Conservation (phyloP, 768 basidiomycete genomes). For the Austroboletus eburneus region DNA sequence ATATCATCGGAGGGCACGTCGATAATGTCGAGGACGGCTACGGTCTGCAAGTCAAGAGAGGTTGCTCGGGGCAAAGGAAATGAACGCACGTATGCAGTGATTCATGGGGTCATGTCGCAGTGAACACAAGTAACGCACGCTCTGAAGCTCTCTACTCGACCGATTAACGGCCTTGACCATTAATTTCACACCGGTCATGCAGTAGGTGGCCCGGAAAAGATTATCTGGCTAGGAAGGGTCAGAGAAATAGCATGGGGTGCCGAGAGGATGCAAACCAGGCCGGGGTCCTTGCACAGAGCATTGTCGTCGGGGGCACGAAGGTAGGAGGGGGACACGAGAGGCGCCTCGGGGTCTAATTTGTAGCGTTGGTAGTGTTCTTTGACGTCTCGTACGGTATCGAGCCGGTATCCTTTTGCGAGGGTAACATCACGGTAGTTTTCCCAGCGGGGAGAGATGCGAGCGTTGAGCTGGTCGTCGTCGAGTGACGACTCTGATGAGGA, state of each 20-base stretch:
- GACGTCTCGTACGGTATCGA: slow-evolving; percentile 69
- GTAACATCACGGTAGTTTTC: slow-evolving; percentile 47
- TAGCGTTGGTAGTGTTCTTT: slow-evolving; percentile 49
- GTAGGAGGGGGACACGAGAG: slow-evolving; percentile 29
- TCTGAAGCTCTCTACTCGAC: slow-evolving; percentile 57
- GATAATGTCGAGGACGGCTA: slow-evolving; percentile 66
- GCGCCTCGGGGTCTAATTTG: slow-evolving; percentile 18
- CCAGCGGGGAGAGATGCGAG: slow-evolving; percentile 62
- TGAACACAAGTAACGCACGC: slow-evolving; percentile 53
- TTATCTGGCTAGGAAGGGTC: slow-evolving; percentile 53
- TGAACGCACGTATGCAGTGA: slow-evolving; percentile 67
- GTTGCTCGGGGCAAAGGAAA: neutral
- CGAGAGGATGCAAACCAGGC: slow-evolving; percentile 46
- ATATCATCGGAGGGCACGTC: slow-evolving; percentile 47
- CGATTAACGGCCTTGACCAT: slow-evolving; percentile 68
- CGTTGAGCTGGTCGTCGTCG: slow-evolving; percentile 51
- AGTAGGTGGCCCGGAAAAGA: slow-evolving; percentile 62
- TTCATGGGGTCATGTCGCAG: slow-evolving; percentile 61
- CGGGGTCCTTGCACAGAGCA: slow-evolving; percentile 66
- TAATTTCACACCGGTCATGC: slow-evolving; percentile 47
- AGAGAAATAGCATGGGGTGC: slow-evolving; percentile 3
- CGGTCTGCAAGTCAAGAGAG: slow-evolving; percentile 7
- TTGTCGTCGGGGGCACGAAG: slow-evolving; percentile 42
- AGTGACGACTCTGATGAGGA: slow-evolving; percentile 48
- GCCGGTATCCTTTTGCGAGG: slow-evolving; percentile 49